Evolutionary conservation across 768 basidiomycete species (phyloP).

Genomic region (Russula emetica): DNA sequence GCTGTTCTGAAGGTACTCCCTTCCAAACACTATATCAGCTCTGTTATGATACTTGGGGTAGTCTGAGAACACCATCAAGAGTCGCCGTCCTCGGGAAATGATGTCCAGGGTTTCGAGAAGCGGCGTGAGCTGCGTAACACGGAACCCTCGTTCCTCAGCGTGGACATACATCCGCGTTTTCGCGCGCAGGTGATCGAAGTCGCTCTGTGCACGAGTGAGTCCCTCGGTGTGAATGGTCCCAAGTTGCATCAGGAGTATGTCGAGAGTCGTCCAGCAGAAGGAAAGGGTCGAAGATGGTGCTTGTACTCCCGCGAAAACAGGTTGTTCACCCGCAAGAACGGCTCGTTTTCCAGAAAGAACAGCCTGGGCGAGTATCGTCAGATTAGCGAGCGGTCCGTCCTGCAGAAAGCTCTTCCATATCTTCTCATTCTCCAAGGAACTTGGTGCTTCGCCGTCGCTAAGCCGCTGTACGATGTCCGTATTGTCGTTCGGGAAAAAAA

Average conservation of each 20-base stretch:
- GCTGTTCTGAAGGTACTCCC: slow-evolving; percentile 7
- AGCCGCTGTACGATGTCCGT: no score
- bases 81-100: neutral
- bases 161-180: neutral
- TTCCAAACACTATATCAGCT: slow-evolving; percentile 11
- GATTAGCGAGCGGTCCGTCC: slow-evolving; percentile 14
- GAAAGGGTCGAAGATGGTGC: neutral
- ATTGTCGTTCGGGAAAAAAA: neutral
- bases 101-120: slow-evolving; percentile 11
- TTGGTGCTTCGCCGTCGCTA: neutral
- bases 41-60: slow-evolving; percentile 5
- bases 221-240: neutral
- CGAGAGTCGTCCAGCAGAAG: slow-evolving; percentile 15
- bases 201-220: neutral
- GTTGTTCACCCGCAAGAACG: no score
- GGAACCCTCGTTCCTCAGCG: slow-evolving; percentile 1
- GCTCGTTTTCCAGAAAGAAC: neutral
- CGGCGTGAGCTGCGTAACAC: neutral
- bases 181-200: neutral
- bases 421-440: neutral
- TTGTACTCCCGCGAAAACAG: neutral
- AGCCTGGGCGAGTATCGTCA: neutral
- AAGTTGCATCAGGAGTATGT: slow-evolving; percentile 10
- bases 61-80: neutral
- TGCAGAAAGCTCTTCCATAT: slow-evolving; percentile 1